These are phyloP conservation scores for Calonectria crousiana DNA, from an alignment of 2,329 filamentous ascomycete genomes.

Conservation along the genomic window DNA sequence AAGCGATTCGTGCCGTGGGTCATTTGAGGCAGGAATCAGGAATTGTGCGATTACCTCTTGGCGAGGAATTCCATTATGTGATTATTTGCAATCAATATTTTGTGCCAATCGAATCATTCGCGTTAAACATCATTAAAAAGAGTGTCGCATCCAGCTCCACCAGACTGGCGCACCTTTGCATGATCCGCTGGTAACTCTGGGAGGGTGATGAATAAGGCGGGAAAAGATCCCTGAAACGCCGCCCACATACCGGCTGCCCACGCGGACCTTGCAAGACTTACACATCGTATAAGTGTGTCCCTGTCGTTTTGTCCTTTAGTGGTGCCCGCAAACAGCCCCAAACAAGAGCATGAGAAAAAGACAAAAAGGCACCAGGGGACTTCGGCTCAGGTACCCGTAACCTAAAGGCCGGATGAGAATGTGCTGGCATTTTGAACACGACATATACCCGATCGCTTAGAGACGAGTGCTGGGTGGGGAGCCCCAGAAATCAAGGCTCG, in stretches of 20 bases:
- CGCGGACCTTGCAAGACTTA: background rate
- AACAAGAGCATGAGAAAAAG: background rate
- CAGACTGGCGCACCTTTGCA: background rate
- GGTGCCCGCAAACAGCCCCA: background rate
- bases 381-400: background rate
- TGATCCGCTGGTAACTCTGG: background rate
- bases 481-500: constrained; percentile 4
- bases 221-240: background rate
- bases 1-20: constrained; percentile 10
- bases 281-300: background rate
- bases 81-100: background rate
- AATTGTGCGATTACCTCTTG: background rate
- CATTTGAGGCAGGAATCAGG: background rate
- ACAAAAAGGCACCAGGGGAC: background rate
- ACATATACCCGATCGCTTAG: background rate
- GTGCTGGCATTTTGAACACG: background rate
- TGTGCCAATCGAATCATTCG: background rate
- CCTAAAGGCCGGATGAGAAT: background rate
- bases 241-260: background rate
- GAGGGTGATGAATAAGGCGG: background rate
- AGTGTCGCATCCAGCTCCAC: background rate
- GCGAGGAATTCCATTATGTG: background rate
- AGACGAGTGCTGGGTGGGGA: background rate
- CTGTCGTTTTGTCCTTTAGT: background rate
- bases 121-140: background rate